Percentiles rank a stretch among this genome's conserved stretches.
Conservation (phyloP, 192 early-diverging fungal genomes). For the Rhizophlyctis rosea region DNA sequence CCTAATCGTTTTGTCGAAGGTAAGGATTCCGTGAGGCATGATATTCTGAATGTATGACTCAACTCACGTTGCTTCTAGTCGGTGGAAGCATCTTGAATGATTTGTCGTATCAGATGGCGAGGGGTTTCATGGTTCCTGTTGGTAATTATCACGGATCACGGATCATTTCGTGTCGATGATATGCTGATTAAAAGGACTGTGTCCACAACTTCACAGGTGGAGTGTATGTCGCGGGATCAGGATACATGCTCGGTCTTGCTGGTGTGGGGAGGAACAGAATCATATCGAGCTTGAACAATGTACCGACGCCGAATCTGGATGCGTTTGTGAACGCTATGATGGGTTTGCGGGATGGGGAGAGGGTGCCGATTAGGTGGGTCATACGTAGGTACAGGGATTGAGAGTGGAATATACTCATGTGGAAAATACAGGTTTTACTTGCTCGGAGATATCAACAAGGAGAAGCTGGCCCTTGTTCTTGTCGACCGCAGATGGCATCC, state of each 20-base stretch:
- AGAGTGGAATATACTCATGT: too few species aligned
- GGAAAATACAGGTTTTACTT: slow-evolving; percentile 29
- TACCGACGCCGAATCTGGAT: slow-evolving; percentile 67
- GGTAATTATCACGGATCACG: too few species aligned
- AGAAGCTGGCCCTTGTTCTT: slow-evolving; percentile 33
- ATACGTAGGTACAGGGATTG: too few species aligned
- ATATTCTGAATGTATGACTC: too few species aligned
- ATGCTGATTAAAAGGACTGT: too few species aligned
- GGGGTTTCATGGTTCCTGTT: slow-evolving; percentile 37
- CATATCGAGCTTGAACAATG: slow-evolving; percentile 37
- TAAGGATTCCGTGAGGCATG: background rate
- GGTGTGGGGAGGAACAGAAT: slow-evolving; percentile 33
- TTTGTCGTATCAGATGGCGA: slow-evolving; percentile 49
- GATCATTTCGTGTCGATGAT: too few species aligned
- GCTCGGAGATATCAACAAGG: slow-evolving; percentile 40
- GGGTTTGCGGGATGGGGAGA: slow-evolving; percentile 30
- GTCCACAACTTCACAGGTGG: slow-evolving; percentile 18
- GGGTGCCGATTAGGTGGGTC: slow-evolving; percentile 25
- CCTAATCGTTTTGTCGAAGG: slow-evolving; percentile 75
- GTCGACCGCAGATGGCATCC: slow-evolving; percentile 44
- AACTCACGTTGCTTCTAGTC: slow-evolving; percentile 36
- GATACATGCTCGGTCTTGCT: slow-evolving; percentile 44
- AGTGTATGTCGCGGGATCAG: slow-evolving; percentile 36
- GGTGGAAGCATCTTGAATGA: slow-evolving; percentile 68
- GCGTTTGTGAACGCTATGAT: slow-evolving; percentile 70